phyloP scores from a whole-genome alignment of 805 yeast genomes.

The Geotrichum ghanense region DNA sequence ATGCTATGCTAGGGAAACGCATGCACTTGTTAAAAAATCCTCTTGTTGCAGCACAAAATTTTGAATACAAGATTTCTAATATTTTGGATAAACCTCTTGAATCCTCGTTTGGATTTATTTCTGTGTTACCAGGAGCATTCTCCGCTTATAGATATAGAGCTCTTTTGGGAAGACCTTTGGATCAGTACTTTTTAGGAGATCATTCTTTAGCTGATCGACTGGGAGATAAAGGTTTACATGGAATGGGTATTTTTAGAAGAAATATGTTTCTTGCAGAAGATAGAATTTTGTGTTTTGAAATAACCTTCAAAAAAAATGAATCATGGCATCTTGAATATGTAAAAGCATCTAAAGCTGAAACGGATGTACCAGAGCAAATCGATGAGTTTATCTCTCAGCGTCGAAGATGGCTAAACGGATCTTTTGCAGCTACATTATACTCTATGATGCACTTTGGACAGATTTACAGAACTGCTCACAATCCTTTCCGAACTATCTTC shows the following conservation, averaged over 20 bases:
- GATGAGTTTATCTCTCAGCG: conserved; percentile 55
- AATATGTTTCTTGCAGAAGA: conserved; percentile 65
- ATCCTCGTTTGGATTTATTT: conserved; percentile 51
- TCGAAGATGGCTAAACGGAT: conserved; percentile 60
- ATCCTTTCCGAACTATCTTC: conserved; percentile 33
- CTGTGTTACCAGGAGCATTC: conserved; percentile 60
- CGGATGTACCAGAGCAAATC: conserved; percentile 54
- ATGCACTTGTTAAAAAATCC: conserved; percentile 37
- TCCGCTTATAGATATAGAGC: conserved; percentile 54
- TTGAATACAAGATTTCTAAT: conserved; percentile 56
- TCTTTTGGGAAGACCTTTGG: conserved; percentile 50
- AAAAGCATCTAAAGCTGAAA: conserved; percentile 54
- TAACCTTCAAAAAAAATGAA: conserved; percentile 44
- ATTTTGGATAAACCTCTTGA: conserved; percentile 58
- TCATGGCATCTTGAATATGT: conserved; percentile 55
- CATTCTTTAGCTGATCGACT: conserved; percentile 33
- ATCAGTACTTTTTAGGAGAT: conserved; percentile 60
- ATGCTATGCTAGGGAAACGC: conserved; percentile 41
- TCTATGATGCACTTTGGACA: conserved; percentile 48
- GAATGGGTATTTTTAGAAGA: conserved; percentile 51
- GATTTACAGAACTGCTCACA: conserved; percentile 32
- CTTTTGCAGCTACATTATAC: conserved; percentile 71
- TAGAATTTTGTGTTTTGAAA: conserved; percentile 54
- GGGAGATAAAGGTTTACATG: conserved; percentile 45
- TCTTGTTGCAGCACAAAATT: conserved; percentile 53